Evolutionary conservation across 768 basidiomycete genomes (phyloP).

Genomic region (Ramaria sp.): DNA sequence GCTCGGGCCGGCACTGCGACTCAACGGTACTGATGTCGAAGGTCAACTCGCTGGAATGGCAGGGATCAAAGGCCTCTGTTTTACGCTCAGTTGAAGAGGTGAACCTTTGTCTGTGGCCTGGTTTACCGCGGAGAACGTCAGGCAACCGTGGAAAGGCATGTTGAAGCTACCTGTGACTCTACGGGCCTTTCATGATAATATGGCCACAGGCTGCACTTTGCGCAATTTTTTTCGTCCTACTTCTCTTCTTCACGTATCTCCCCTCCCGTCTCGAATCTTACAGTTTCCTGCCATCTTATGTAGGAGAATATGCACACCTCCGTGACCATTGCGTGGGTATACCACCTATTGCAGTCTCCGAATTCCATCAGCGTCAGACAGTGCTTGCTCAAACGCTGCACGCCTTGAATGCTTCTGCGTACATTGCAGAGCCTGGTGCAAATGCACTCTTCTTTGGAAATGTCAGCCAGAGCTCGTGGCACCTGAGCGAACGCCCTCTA

Average conservation of each 20-base stretch:
- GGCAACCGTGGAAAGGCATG: background rate
- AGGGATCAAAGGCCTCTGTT: too few relatives aligned
- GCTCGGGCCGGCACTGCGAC: too few relatives aligned
- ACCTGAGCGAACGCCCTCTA: constrained; percentile 68
- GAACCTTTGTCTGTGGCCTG: too few relatives aligned
- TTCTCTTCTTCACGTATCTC: background rate
- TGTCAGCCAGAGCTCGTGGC: constrained; percentile 51
- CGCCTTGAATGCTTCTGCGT: constrained; percentile 47
- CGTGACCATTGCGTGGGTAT: constrained; percentile 34
- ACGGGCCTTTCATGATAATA: background rate
- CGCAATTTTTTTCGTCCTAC: background rate
- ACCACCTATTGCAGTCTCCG: constrained; percentile 33
- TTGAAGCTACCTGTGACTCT: background rate
- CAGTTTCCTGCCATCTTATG: background rate
- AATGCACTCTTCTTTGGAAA: constrained; percentile 66
- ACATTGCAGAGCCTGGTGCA: constrained; percentile 72
- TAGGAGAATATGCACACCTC: background rate
- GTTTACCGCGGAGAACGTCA: background rate
- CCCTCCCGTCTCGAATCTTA: background rate
- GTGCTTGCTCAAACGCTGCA: constrained; percentile 39
- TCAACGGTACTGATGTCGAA: too few relatives aligned
- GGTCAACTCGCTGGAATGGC: too few relatives aligned
- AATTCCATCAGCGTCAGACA: constrained; percentile 43
- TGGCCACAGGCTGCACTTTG: background rate
- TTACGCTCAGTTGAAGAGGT: too few relatives aligned